Conservation (phyloP, 768 basidiomycete genomes). For the Lentinula raphanica region DNA sequence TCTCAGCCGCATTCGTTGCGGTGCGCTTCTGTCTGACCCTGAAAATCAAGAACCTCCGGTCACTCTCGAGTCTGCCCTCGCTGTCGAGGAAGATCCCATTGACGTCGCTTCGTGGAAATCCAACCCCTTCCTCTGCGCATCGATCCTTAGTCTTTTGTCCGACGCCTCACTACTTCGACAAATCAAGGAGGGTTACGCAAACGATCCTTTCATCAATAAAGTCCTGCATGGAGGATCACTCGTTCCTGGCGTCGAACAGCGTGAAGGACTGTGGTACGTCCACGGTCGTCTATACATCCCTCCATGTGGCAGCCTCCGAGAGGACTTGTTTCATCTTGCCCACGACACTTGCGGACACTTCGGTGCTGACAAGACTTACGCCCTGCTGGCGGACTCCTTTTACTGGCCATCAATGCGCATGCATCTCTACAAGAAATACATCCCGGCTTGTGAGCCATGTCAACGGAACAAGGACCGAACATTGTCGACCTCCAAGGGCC, state of each 20-base stretch:
- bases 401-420: conserved; percentile 19
- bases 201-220: not conserved
- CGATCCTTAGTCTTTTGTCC: too few species aligned
- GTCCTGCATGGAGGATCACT: not conserved
- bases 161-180: too few species aligned
- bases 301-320: not conserved
- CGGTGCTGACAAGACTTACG: conserved; percentile 14
- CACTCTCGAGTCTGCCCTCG: too few species aligned
- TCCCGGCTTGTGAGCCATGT: conserved; percentile 19
- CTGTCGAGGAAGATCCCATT: not conserved
- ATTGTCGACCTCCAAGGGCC: conserved; percentile 8
- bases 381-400: conserved; percentile 6
- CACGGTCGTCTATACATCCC: conserved; percentile 5
- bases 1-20: conserved; percentile 16
- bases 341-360: conserved; percentile 15
- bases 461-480: conserved; percentile 23
- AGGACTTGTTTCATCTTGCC: conserved; percentile 9
- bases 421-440: conserved; percentile 17
- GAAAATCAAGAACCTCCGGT: too few species aligned
- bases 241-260: not conserved
- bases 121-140: too few species aligned
- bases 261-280: not conserved
- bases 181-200: not conserved
- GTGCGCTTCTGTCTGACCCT: too few species aligned
- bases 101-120: too few species aligned